Percentiles rank a stretch among this genome's conserved stretches.
phyloP scores from a whole-genome alignment of 2,329 filamentous ascomycete species.

The Fusarium foetens region DNA sequence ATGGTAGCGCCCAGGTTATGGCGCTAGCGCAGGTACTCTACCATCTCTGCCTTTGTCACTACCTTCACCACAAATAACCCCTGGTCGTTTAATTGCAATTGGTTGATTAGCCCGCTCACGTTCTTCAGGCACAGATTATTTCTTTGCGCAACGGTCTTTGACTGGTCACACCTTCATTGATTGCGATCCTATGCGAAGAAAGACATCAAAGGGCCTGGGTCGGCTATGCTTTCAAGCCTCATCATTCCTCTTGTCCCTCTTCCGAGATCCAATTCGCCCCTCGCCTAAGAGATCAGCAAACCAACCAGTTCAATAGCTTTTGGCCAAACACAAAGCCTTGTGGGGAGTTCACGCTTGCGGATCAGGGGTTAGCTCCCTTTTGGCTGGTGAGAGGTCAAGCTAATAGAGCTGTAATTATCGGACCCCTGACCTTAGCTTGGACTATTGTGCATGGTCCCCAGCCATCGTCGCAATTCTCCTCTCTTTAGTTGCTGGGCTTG shows the following conservation, averaged over 20 bases:
- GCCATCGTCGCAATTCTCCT: conserved; percentile 32
- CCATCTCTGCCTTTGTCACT: conserved; percentile 26
- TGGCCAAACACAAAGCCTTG: conserved; percentile 13
- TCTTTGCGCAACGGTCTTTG: conserved; percentile 5
- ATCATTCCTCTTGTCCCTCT: conserved; percentile 19
- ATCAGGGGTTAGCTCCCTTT: conserved; percentile 28
- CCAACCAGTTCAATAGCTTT: not conserved
- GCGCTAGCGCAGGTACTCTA: conserved; percentile 38
- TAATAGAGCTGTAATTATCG: conserved; percentile 8
- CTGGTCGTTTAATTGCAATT: conserved; percentile 18
- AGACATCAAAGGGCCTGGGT: not conserved
- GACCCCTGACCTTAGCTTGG: conserved; percentile 33
- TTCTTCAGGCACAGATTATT: conserved; percentile 30
- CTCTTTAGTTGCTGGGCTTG: conserved; percentile 17
- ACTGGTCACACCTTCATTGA: conserved; percentile 5
- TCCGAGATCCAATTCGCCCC: conserved; percentile 1
- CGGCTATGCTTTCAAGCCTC: conserved; percentile 15
- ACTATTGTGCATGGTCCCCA: conserved; percentile 36
- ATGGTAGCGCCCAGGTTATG: conserved; percentile 16
- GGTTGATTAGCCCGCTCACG: conserved; percentile 9
- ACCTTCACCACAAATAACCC: conserved; percentile 34
- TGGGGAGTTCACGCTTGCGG: conserved; percentile 26
- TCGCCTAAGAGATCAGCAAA: conserved; percentile 15
- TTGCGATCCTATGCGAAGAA: conserved; percentile 8
- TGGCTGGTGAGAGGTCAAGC: not conserved